Conservation (phyloP, 768 basidiomycete genomes). For the Leucocoprinus leucothites region DNA sequence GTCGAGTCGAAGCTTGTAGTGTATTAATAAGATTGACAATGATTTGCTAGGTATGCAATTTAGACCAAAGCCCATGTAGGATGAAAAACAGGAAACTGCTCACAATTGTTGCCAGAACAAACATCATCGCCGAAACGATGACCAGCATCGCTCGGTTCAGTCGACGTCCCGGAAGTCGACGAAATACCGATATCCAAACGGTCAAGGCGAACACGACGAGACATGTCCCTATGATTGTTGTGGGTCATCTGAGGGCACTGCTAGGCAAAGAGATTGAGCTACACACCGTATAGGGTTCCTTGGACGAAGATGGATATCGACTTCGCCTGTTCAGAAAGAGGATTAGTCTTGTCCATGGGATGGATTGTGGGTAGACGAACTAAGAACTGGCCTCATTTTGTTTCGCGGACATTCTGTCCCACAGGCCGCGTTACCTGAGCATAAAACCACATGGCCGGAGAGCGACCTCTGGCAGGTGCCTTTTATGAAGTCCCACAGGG, state of each 20-base stretch:
- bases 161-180: conserved; percentile 15
- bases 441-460: neutral
- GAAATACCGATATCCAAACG: conserved; percentile 21
- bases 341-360: conserved; percentile 8
- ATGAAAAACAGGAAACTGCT: neutral
- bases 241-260: neutral
- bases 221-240: conserved; percentile 19
- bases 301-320: conserved; percentile 24
- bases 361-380: neutral
- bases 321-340: conserved; percentile 16
- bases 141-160: conserved; percentile 25
- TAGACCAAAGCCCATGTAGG: neutral
- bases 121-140: conserved; percentile 25
- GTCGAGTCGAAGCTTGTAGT: neutral
- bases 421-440: neutral
- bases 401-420: neutral
- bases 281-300: conserved; percentile 23
- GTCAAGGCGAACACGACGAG: conserved; percentile 24
- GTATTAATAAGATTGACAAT: neutral
- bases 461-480: neutral
- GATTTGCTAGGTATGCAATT: conserved; percentile 1
- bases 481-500: neutral
- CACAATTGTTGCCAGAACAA: conserved; percentile 26
- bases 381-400: conserved; percentile 1
- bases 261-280: neutral